Percentiles rank a stretch among this genome's conserved stretches.
Evolutionary conservation across 352 stramenopile species (phyloP).

Genomic region (Globisporangium paroecandrum): DNA sequence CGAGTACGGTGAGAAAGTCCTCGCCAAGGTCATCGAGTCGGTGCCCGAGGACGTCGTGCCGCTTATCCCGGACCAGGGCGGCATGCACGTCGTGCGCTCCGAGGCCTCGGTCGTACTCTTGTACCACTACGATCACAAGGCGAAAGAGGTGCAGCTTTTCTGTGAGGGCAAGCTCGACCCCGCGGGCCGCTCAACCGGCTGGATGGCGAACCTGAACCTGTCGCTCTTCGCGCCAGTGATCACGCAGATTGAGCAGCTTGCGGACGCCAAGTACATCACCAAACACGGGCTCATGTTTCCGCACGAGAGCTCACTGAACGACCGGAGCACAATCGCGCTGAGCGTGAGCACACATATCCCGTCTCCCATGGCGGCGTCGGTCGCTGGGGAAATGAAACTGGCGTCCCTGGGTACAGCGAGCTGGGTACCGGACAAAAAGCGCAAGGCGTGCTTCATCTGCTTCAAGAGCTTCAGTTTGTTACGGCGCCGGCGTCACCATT

Average conservation of each 20-base stretch:
- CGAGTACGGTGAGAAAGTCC: constrained; percentile 43
- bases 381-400: neutral
- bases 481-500: constrained; percentile 64
- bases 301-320: constrained; percentile 18
- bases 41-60: constrained; percentile 51
- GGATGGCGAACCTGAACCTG: constrained; percentile 56
- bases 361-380: constrained; percentile 23
- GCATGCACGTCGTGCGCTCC: constrained; percentile 53
- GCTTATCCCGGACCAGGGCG: constrained; percentile 16
- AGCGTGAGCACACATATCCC: constrained; percentile 35
- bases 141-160: constrained; percentile 65
- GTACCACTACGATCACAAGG: constrained; percentile 53
- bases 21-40: constrained; percentile 59
- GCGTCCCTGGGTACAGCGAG: constrained; percentile 30
- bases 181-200: constrained; percentile 40
- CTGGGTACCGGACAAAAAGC: constrained; percentile 59
- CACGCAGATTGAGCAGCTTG: constrained; percentile 60
- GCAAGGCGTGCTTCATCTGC: constrained; percentile 62
- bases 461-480: constrained; percentile 70
- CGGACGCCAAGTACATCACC: constrained; percentile 81
- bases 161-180: constrained; percentile 56
- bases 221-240: constrained; percentile 60
- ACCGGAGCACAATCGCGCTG: constrained; percentile 13
- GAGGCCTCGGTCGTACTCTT: constrained; percentile 56
- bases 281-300: constrained; percentile 73